Conservation (phyloP, 805 yeast species). For the Candida berthetii region DNA sequence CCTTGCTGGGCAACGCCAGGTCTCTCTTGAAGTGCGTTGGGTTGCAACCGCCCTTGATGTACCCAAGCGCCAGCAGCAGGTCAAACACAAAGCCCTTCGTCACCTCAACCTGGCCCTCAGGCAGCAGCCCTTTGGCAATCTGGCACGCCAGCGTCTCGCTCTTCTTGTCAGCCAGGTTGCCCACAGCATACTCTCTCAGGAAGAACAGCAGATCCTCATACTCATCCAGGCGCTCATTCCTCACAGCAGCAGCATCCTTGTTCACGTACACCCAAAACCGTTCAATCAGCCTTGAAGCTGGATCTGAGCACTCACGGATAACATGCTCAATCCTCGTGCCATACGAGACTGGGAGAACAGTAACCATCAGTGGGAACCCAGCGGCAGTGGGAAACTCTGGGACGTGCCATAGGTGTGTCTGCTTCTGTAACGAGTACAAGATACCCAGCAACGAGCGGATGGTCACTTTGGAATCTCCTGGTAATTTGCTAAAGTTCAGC, state of each 20-base stretch:
- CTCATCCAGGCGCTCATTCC: not conserved
- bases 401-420: slow-evolving; percentile 38
- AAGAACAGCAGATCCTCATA: slow-evolving; percentile 36
- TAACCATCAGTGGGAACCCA: slow-evolving; percentile 34
- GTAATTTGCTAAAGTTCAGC: not conserved
- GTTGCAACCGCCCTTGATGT: slow-evolving; percentile 23
- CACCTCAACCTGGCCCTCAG: slow-evolving; percentile 32
- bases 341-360: slow-evolving; percentile 35
- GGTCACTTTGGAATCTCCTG: too few relatives aligned
- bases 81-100: slow-evolving; percentile 50
- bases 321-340: slow-evolving; percentile 26
- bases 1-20: slow-evolving; percentile 36
- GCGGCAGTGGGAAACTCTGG: slow-evolving; percentile 22
- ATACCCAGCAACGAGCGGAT: slow-evolving; percentile 11
- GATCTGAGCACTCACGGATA: slow-evolving; percentile 23
- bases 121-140: slow-evolving; percentile 20
- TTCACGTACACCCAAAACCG: slow-evolving; percentile 20
- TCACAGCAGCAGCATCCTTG: too few relatives aligned
- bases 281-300: slow-evolving; percentile 15
- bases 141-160: slow-evolving; percentile 43
- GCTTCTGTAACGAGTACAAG: slow-evolving; percentile 43
- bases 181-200: slow-evolving; percentile 50
- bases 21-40: slow-evolving; percentile 48
- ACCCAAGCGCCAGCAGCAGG: slow-evolving; percentile 29
- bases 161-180: slow-evolving; percentile 40